Conservation (phyloP, 2,329 filamentous ascomycete genomes). For the Talaromyces islandicus region DNA sequence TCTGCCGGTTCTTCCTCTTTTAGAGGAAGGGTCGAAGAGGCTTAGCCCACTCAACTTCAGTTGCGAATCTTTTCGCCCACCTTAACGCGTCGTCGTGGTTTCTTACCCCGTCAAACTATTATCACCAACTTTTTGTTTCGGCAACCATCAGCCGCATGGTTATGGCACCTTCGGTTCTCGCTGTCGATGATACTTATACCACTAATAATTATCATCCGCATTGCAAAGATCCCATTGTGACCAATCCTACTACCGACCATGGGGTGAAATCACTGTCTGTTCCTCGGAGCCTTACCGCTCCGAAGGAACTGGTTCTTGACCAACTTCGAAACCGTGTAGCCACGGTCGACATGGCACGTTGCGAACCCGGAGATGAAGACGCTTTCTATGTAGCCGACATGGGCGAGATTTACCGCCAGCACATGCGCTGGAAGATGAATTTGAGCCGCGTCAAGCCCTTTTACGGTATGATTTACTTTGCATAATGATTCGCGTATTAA, state of each 20-base stretch:
- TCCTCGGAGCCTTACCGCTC: constrained; percentile 39
- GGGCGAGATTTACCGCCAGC: constrained; percentile 97
- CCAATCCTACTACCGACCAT: constrained; percentile 36
- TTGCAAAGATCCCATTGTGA: constrained; percentile 24
- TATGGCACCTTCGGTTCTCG: constrained; percentile 67
- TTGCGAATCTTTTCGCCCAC: constrained; percentile 91
- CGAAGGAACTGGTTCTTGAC: constrained; percentile 79
- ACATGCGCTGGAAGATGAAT: constrained; percentile 95
- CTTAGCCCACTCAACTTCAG: constrained; percentile 87
- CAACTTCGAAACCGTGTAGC: constrained; percentile 81
- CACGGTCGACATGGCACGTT: constrained; percentile 77
- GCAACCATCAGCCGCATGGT: constrained; percentile 43
- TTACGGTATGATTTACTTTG: constrained; percentile 67
- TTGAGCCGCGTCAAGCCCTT: constrained; percentile 90
- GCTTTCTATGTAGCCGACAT: constrained; percentile 98
- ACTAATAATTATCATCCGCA: constrained; percentile 22
- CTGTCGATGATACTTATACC: constrained; percentile 43
- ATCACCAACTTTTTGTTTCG: constrained; percentile 15
- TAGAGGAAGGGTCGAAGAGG: constrained; percentile 99
- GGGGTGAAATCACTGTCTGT: constrained; percentile 38
- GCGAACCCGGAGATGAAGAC: constrained; percentile 90
- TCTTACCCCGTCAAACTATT: constrained; percentile 6
- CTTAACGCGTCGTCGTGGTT: constrained; percentile 58
- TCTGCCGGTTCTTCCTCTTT: constrained; percentile 98
- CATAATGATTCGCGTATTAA: background rate